phyloP scores from a whole-genome alignment of 1,284 basidiomycete species.

The Rhodotorula sp. region DNA sequence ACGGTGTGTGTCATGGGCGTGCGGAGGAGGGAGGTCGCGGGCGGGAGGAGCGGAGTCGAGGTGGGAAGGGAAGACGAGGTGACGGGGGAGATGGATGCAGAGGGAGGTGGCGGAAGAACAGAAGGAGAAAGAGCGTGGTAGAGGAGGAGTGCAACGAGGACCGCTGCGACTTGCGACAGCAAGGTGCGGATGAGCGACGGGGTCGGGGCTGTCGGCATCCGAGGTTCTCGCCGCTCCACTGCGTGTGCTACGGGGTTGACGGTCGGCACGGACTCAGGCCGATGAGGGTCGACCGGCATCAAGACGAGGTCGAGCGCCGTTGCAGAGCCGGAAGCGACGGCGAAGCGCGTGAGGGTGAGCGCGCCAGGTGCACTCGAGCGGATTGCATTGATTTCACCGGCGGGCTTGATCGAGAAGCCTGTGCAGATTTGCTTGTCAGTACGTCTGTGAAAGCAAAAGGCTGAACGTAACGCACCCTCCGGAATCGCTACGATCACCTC shows the following conservation, averaged over 20 bases:
- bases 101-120: background rate
- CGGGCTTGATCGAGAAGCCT: background rate
- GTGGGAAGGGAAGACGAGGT: background rate
- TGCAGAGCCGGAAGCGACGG: background rate
- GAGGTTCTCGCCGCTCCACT: too few relatives aligned
- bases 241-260: too few relatives aligned
- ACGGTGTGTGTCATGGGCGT: background rate
- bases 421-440: background rate
- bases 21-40: background rate
- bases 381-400: rapidly evolving
- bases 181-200: background rate
- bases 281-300: background rate
- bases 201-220: too few relatives aligned
- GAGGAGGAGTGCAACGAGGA: background rate
- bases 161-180: background rate
- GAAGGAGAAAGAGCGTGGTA: background rate
- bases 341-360: background rate
- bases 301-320: background rate
- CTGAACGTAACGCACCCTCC: constrained; percentile 1
- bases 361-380: background rate
- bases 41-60: background rate
- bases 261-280: too few relatives aligned
- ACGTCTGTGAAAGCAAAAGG: background rate
- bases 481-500: constrained; percentile 6
- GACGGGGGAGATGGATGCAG: background rate